These are phyloP conservation scores for Trichophyton benhamiae DNA, from an alignment of 2,329 filamentous ascomycete species.

Conservation along the genomic window DNA sequence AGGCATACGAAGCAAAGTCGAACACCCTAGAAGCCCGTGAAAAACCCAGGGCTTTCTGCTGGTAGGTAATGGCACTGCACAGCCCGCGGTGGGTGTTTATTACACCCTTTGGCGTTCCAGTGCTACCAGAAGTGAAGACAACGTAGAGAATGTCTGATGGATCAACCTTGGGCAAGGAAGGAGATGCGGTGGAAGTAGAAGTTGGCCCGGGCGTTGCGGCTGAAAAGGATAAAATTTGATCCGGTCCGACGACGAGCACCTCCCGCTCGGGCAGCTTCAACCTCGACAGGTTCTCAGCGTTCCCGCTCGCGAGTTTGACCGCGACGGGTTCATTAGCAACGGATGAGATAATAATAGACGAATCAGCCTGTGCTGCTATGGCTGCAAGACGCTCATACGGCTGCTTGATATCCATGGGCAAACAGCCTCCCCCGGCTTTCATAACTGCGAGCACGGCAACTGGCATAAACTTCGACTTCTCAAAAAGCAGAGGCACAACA, in stretches of 20 bases:
- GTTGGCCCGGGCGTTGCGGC: background rate
- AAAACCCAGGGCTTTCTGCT: background rate
- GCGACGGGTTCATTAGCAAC: background rate
- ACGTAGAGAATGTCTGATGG: conserved; percentile 43
- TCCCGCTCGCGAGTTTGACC: background rate
- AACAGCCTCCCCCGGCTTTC: conserved; percentile 20
- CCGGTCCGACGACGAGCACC: background rate
- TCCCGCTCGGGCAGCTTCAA: background rate
- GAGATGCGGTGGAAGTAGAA: too few species aligned
- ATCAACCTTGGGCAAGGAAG: background rate
- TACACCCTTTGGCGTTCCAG: conserved; percentile 40
- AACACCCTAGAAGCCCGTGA: conserved; percentile 25
- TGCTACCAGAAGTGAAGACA: conserved; percentile 39
- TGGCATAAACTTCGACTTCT: conserved; percentile 22
- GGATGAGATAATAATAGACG: conserved; percentile 9
- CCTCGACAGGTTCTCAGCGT: background rate
- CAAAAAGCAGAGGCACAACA: conserved; percentile 20
- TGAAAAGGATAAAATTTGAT: background rate
- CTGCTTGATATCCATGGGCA: conserved; percentile 19
- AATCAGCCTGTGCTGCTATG: conserved; percentile 14
- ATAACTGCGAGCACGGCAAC: conserved; percentile 19
- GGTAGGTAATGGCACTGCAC: background rate
- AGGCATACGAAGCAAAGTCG: conserved; percentile 77
- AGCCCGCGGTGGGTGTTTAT: conserved; percentile 22
- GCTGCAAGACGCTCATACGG: conserved; percentile 24